A percentile compares a stretch with the other conserved stretches of the same genome.
These are phyloP conservation scores for Sporothrix globosa DNA, from an alignment of 2,329 filamentous ascomycete genomes.

Conservation along the genomic window DNA sequence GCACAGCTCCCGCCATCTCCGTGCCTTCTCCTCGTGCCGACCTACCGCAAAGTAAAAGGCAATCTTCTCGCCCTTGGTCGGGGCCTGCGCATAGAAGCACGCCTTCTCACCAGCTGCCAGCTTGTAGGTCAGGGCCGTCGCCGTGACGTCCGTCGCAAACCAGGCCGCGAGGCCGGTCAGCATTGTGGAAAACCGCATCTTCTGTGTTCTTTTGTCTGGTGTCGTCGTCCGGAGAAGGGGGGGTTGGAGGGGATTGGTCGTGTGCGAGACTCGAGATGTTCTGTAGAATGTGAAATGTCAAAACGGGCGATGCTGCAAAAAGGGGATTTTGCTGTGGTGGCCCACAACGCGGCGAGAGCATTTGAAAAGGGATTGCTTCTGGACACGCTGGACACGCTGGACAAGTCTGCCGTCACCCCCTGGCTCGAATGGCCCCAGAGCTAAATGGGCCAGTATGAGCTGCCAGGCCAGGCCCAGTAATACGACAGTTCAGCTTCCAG, in stretches of 20 bases:
- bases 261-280: not conserved
- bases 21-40: not conserved
- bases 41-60: conserved; percentile 98
- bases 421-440: not conserved
- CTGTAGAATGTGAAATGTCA: conserved; percentile 4
- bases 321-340: conserved; percentile 6
- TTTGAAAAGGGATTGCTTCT: conserved; percentile 32
- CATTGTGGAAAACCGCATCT: conserved; percentile 68
- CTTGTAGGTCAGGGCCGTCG: conserved; percentile 93
- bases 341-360: conserved; percentile 28
- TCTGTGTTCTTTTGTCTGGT: conserved; percentile 35
- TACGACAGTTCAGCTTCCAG: not conserved
- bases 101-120: conserved; percentile 88
- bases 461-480: too few relatives aligned
- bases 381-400: conserved; percentile 35
- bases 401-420: conserved; percentile 21
- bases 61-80: conserved; percentile 81
- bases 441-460: not conserved
- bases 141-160: conserved; percentile 70
- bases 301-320: not conserved
- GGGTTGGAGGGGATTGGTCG: not conserved
- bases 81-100: conserved; percentile 86
- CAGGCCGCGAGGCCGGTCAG: conserved; percentile 71
- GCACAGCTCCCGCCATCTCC: too few relatives aligned
- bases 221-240: not conserved